Evolutionary conservation across 1,139 yeast species (phyloP), one percentile per base, ranked within the genome.

Genomic region (Eremothecium cymbalariae): DNA sequence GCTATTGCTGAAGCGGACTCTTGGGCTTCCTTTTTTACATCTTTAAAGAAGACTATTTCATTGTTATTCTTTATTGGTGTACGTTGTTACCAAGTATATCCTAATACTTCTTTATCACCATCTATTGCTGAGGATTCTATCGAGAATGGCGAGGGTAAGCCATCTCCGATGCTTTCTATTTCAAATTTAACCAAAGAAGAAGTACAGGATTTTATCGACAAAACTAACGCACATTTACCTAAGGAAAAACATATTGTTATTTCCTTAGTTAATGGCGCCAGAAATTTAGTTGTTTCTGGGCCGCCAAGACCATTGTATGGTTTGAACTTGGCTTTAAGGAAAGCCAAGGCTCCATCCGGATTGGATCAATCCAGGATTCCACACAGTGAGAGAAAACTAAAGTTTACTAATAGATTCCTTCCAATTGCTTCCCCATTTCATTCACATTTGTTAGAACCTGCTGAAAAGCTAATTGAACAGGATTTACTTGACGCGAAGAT

Each of bases 301-400:
- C 98, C 98, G 35, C 97, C 98, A 38, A 95, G 86, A 69, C 86
- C 97, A n/a, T 70, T 90, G 48, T 90, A 90, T 54, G 99, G 99
- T 69, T 74, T 90, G 54, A 88, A 88, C 64, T 71, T 90, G 57
- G 74, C 90, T 41, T 71, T 90, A 59, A 80, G 98, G 70, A 84
- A 85, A 65, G 83, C 86, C 45, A 90, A 90, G 68, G 97, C 97
- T 34, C 84, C 94, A 39, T 69, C 90, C 36, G 97, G 97, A 34
- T 72, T 85, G 53, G 95, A 88, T 56, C 98, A 90, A 69, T 80
- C 95, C 40, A 77, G 98, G 66, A 73, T 86, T 42, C 99, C 99
- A 39, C 72, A 68, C 66, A 78, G 90, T 47, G 86, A 90, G 70
- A 77, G 99, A 67, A 90, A 90, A 64, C 74, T 88, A 62, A 82